Evolutionary conservation across 345 rosid genomes (phyloP), one percentile per base, ranked within the genome.

Genomic region (Gossypium herbaceum): DNA sequence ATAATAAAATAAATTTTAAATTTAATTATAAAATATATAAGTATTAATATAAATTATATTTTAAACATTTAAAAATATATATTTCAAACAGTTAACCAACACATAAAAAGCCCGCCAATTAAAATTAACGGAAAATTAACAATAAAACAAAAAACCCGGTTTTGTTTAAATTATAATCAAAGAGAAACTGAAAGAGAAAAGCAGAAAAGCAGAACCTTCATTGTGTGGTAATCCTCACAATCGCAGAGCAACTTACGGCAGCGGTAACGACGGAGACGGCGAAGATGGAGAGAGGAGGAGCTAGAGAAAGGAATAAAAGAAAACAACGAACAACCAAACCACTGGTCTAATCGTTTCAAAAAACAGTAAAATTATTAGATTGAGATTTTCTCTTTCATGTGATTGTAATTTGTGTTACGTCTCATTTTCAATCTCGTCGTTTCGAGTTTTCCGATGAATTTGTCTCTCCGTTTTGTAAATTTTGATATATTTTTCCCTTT

Each of bases 51-150:
- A 27, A 27, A 27, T 27, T 27, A 27, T 27, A 27, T 27, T 27
- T 27, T 29, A 29, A 3, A 29, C 39, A 29, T 29, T 29, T 29
- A 3, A 29, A 3, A 29, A 29, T 34, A 34, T 34, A 34, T 34
- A 34, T 34, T 34, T 34, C 41, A 34, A 34, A 34, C 41, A 34
- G 41, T 34, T 34, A 34, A 34, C 7, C 41, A n/a, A 22, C 71
- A 9, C 47, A 22, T 9, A 67, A 20, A 67, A 45, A 47, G 27
- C 20, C 72, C 57, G 57, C 72, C 57, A 48, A 68, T 68, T 68
- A 68, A 43, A 68, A 48, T 48, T 68, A 68, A 68, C 71, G n/a
- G 54, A 45, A 11, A 29, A 29, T 29, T 29, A 29, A 29, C 39
- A 29, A 29, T 0, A 24, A 66, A 45, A 20, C 2, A 47, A 22